These are phyloP conservation scores for Neospora caninum DNA, from an alignment of 169 alveolate genomes.

Conservation along the genomic window DNA sequence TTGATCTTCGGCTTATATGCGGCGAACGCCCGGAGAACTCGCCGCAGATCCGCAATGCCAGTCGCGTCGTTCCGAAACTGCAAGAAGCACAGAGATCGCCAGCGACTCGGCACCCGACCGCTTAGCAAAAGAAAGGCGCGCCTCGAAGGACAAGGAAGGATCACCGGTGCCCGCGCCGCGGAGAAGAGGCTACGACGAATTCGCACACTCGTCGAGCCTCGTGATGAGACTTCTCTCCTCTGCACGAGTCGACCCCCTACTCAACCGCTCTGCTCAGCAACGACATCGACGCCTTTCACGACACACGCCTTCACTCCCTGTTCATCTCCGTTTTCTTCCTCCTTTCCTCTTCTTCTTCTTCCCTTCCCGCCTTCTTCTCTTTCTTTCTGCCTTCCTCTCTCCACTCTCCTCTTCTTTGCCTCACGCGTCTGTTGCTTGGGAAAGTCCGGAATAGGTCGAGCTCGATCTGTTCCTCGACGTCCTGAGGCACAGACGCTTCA, in stretches of 20 bases:
- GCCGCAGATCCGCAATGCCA: constrained; percentile 77
- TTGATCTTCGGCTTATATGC: constrained; percentile 82
- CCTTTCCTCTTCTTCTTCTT: too few species aligned
- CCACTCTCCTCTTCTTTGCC: background rate
- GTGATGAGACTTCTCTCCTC: too few species aligned
- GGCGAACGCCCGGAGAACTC: constrained; percentile 86
- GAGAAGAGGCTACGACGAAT: background rate
- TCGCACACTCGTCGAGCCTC: too few species aligned
- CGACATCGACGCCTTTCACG: too few species aligned
- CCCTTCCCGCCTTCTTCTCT: background rate
- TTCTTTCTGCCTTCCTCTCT: background rate
- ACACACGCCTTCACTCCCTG: too few species aligned
- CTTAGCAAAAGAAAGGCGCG: background rate
- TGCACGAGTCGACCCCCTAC: too few species aligned
- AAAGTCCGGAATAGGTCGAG: constrained; percentile 85
- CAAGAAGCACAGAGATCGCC: background rate
- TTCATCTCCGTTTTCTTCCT: too few species aligned
- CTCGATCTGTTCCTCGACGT: constrained; percentile 82
- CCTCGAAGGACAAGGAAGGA: background rate
- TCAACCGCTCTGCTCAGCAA: too few species aligned
- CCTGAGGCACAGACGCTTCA: constrained; percentile 74
- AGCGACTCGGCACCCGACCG: background rate
- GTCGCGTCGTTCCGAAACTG: constrained; percentile 3
- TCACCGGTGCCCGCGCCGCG: background rate
- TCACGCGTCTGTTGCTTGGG: constrained; percentile 81